Evolutionary conservation across 108 stramenopile genomes (phyloP).

Genomic region (Mediolabrus comicus): DNA sequence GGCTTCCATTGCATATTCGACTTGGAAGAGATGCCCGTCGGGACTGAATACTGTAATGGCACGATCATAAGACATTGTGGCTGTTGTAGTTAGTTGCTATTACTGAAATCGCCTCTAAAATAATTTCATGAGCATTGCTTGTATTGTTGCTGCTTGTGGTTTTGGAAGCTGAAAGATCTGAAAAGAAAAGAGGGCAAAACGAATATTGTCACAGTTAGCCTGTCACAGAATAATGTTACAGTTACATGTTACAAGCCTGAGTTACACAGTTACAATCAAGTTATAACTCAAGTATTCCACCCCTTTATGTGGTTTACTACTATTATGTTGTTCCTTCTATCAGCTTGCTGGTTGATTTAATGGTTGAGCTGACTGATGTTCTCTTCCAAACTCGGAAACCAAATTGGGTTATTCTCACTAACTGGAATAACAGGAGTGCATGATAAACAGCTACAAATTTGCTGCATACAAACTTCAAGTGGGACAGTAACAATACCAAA

Average conservation of each 20-base stretch:
- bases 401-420: slow-evolving; percentile 62
- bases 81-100: neutral
- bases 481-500: slow-evolving; percentile 41
- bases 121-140: neutral
- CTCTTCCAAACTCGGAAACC: slow-evolving; percentile 31
- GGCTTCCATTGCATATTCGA: slow-evolving; percentile 99
- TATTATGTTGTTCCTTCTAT: neutral
- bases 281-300: too few species aligned
- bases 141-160: too few species aligned
- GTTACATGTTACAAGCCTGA: too few species aligned
- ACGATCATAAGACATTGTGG: slow-evolving; percentile 95
- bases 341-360: too few species aligned
- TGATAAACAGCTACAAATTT: slow-evolving; percentile 69
- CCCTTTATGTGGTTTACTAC: too few species aligned
- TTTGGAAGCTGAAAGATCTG: neutral
- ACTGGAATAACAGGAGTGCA: slow-evolving; percentile 68
- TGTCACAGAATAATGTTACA: too few species aligned
- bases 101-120: neutral
- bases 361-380: neutral
- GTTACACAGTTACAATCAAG: too few species aligned
- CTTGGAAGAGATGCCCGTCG: slow-evolving; percentile 99
- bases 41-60: slow-evolving; percentile 99
- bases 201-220: too few species aligned
- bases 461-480: slow-evolving; percentile 46
- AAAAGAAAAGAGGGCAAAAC: neutral